Base-by-base conservation (phyloP, 2,329 filamentous ascomycete genomes). In the Coleophoma crateriformis region DNA sequence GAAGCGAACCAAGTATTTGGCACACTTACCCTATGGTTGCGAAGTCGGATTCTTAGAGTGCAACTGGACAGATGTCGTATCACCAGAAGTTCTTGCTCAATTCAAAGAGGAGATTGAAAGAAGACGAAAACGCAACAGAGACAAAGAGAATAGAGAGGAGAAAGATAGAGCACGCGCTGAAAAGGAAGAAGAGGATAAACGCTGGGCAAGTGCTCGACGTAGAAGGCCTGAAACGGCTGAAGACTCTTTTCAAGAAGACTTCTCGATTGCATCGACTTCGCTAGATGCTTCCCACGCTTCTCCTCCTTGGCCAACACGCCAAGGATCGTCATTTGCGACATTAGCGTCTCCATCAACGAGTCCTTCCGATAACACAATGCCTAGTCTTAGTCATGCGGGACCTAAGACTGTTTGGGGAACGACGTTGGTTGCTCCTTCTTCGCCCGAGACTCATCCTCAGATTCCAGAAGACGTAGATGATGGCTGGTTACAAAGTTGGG, bases 341-440 rank as follows among this genome's bases (percentile, higher is more conserved):
- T 70, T 95, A 19, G 87, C 88, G 0, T 85, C 84, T 1, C 84
- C 91, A 58, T 91, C 89, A 4, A 91, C 88, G 1, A 95, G 88
- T 54, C 90, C 91, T 0, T 27, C 27, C 27, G 27, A 27, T 27
- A 27, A 27, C 27, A 27, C 27, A 27, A 27, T 27, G 2, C 27
- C 27, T 27, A 10, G 27, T 27, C 8, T 27, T 7, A 27, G 27
- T 27, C 27, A 27, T 27, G 84, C 82, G 7, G 81, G 82, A 1
- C 74, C 80, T 38, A 84, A 83, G 54, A 97, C 92, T 0, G 89
- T 97, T 0, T 97, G 92, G 92, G 92, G 92, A n/a, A 97, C 92
- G 1, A 76, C 80, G 3, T 82, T 79, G 0, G 71, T 95, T 3
- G 63, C 72, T 2, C 72, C 82, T 0, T 71, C 70, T 1, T 84